phyloP scores from a whole-genome alignment of 192 early-diverging fungal species.

The Entophlyctis luteolus region DNA sequence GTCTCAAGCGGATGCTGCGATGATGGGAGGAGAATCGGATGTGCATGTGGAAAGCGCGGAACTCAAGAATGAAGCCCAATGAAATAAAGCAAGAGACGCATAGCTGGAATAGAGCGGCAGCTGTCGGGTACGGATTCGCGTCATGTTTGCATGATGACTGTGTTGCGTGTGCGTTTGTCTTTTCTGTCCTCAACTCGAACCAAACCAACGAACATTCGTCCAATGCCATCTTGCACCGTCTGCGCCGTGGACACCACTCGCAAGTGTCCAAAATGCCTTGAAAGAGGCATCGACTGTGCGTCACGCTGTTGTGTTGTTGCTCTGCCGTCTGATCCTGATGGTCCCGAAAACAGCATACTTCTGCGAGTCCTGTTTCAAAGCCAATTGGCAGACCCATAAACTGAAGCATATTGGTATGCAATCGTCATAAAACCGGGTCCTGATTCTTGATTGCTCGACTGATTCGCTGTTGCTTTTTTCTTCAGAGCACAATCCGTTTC shows the following conservation, averaged over 20 bases:
- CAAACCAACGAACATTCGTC: not conserved
- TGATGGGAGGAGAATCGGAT: not conserved
- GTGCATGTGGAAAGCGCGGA: not conserved
- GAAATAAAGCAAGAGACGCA: not conserved
- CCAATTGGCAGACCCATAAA: constrained; percentile 47
- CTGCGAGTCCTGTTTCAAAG: constrained; percentile 45
- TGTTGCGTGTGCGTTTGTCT: too few relatives aligned
- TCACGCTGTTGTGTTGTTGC: not conserved
- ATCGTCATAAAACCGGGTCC: too few relatives aligned
- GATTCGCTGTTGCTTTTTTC: not conserved
- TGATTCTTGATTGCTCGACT: not conserved
- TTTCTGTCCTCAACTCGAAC: too few relatives aligned
- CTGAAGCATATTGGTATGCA: constrained; percentile 30
- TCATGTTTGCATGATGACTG: too few relatives aligned
- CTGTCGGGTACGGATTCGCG: too few relatives aligned
- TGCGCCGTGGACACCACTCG: constrained; percentile 6
- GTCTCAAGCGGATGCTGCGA: constrained; percentile 1
- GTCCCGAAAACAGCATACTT: constrained; percentile 21
- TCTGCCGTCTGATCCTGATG: not conserved
- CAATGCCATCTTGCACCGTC: constrained; percentile 14
- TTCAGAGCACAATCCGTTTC: constrained; percentile 44
- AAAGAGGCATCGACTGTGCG: constrained; percentile 21
- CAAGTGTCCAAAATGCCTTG: constrained; percentile 31
- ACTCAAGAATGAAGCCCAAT: too few relatives aligned
- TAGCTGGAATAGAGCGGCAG: too few relatives aligned